phyloP scores from a whole-genome alignment of 805 yeast genomes.

The Candida piceae region DNA sequence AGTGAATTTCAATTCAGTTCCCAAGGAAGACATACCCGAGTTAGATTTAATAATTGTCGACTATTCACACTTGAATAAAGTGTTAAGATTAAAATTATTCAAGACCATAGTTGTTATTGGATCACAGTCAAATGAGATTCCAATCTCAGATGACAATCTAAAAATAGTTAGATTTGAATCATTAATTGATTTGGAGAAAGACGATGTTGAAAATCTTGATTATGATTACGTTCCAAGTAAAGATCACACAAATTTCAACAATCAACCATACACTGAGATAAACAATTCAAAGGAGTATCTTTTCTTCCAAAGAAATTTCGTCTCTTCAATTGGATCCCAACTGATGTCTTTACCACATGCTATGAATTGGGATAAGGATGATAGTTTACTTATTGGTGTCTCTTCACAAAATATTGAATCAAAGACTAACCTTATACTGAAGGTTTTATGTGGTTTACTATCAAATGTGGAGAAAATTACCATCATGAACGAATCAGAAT shows the following conservation, averaged over 20 bases:
- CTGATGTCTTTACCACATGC: slow-evolving; percentile 28
- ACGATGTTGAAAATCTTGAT: slow-evolving; percentile 3
- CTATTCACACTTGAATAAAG: slow-evolving; percentile 4
- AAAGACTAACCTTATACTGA: slow-evolving; percentile 28
- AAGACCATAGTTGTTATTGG: slow-evolving; percentile 29
- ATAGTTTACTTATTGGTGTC: slow-evolving; percentile 19
- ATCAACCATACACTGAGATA: slow-evolving; percentile 26
- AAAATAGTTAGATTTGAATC: slow-evolving; percentile 25
- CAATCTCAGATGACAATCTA: no score
- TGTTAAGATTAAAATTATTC: slow-evolving; percentile 7
- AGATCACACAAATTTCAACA: slow-evolving; percentile 21
- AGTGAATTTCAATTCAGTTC: slow-evolving; percentile 42
- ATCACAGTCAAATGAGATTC: no score
- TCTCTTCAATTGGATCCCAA: slow-evolving; percentile 31
- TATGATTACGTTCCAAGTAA: slow-evolving; percentile 16
- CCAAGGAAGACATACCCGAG: slow-evolving; percentile 31
- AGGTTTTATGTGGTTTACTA: slow-evolving; percentile 37
- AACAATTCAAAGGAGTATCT: slow-evolving; percentile 19
- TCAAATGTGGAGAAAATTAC: slow-evolving; percentile 27
- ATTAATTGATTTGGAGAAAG: slow-evolving; percentile 8
- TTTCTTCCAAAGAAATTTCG: slow-evolving; percentile 31
- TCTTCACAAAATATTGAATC: slow-evolving; percentile 9
- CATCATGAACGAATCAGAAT: slow-evolving; percentile 15
- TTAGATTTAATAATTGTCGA: slow-evolving; percentile 31
- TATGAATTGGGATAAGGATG: slow-evolving; percentile 24